Conservation (phyloP, 768 basidiomycete genomes). For the Grammothele lineata region DNA sequence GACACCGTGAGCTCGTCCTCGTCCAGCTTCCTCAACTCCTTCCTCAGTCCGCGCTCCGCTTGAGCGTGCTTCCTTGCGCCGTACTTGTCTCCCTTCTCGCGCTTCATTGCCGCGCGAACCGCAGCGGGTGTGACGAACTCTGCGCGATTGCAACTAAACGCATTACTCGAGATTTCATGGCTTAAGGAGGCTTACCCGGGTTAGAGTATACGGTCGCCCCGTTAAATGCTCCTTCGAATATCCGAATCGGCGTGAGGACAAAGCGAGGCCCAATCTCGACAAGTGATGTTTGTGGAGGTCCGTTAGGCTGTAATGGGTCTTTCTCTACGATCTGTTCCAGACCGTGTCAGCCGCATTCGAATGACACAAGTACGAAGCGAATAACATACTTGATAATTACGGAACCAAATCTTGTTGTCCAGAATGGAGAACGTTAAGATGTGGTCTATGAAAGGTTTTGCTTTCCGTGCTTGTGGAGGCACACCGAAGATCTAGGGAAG, state of each 20-base stretch:
- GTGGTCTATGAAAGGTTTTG: constrained; percentile 98
- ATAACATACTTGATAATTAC: constrained; percentile 86
- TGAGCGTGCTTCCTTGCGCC: constrained; percentile 76
- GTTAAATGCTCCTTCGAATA: constrained; percentile 96
- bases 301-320: constrained; percentile 84
- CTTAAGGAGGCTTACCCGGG: constrained; percentile 56
- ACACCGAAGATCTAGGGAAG: constrained; percentile 84
- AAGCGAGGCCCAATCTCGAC: constrained; percentile 98
- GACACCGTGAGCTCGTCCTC: constrained; percentile 82
- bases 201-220: constrained; percentile 96
- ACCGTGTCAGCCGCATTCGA: neutral
- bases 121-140: constrained; percentile 92
- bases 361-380: neutral
- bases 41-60: constrained; percentile 58
- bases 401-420: constrained; percentile 98
- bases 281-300: constrained; percentile 80
- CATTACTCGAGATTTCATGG: too few species aligned
- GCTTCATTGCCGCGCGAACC: constrained; percentile 63
- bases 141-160: constrained; percentile 24
- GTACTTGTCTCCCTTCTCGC: constrained; percentile 79
- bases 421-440: constrained; percentile 94
- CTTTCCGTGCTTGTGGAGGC: constrained; percentile 81
- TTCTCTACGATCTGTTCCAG: constrained; percentile 80
- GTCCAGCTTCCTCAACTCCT: constrained; percentile 54
- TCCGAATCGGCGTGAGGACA: constrained; percentile 93